Evolutionary conservation across 345 rosid species (phyloP), one percentile per base, ranked within the genome.

Genomic region (Draba incana): DNA sequence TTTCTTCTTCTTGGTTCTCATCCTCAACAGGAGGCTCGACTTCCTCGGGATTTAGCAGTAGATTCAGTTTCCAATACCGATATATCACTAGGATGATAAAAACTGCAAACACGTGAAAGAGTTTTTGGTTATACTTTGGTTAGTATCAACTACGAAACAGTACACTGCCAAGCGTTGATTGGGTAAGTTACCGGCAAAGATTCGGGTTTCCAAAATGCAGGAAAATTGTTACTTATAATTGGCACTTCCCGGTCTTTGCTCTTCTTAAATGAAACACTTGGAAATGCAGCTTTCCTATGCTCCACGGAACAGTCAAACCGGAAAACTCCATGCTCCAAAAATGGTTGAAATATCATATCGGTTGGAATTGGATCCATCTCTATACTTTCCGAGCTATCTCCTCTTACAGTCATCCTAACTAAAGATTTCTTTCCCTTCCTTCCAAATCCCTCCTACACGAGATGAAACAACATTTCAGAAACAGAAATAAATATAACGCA

Each of bases 11-110:
- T 68, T 47, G 73, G 31, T 59, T 60, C 37, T 47, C 71, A 64
- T 23, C 50, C 57, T 65, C 84, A 31, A 27, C 81, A 59, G 68
- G 56, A 20, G 20, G 20, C 56, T 43, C 57, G 38, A 27, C 49
- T 49, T 62, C 83, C 49, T 73, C 88, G 5, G 66, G 64, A 8
- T n/a, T n/a, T n/a, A n/a, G n/a, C n/a, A 65, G 47, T n/a, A 81
- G 69, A 46, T 82, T 85, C 60, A 82, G 85, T 68, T 84, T 85
- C 76, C 70, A 79, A 74, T 81, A 87, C 24, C 87, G 83, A 62
- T 90, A 43, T 55, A 90, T 78, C 44, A 88, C 98, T 49, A 93
- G 53, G 27, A 83, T 75, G 80, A 93, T 83, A 79, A 93, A 93
- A 50, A 81, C 97, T 93, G 92, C 83, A 81, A 62, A 48, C 20